Base-by-base conservation (phyloP, 2,329 filamentous ascomycete genomes). In the Colletotrichum sp. region DNA sequence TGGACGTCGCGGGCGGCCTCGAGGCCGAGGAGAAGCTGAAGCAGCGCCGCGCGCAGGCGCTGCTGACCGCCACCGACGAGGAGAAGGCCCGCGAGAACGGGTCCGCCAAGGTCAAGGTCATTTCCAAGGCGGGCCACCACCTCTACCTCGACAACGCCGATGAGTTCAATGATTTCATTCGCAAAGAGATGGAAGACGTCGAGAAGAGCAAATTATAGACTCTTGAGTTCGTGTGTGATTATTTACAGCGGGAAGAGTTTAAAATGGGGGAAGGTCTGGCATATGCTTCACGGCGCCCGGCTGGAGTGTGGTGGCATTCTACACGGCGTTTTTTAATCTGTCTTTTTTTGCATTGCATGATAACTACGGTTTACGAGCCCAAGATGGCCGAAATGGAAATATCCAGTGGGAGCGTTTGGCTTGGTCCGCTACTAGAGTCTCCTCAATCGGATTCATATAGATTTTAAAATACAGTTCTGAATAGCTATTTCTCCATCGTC, bases 1-100 rank as follows among this genome's bases (percentile, higher is more conserved):
- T 99, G 97, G 97, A 99, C 79, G 93, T 97, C 10, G 92, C 92
- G 0, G 97, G 96, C 32, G 97, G 97, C 0, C 92, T 93, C 63
- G 95, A 94, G 0, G 93, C 96, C 0, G 92, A 94, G 81, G 92
- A 96, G 85, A 96, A 94, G 83, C 90, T 99, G 15, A 93, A 95
- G 76, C 89, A 93, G 74, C 92, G 94, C 78, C 91, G 90, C 78
- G 85, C 86, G 30, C 90, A 91, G 66, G 88, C 90, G 1, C 86
- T 98, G 5, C 85, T 89, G 15, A 84, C 89, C 26, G 94, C 90
- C 26, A 93, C 90, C 0, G 87, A 89, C 2, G 94, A 95, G 73
- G 94, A 98, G 84, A 91, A 89, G 83, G 86, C 88, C 75, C 87
- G 86, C 5, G 96, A 98, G 82, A 94, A 95, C 71, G 96, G 96